phyloP scores from a whole-genome alignment of 176 grass and related monocot species.

The Bolboschoenus planiculmis region DNA sequence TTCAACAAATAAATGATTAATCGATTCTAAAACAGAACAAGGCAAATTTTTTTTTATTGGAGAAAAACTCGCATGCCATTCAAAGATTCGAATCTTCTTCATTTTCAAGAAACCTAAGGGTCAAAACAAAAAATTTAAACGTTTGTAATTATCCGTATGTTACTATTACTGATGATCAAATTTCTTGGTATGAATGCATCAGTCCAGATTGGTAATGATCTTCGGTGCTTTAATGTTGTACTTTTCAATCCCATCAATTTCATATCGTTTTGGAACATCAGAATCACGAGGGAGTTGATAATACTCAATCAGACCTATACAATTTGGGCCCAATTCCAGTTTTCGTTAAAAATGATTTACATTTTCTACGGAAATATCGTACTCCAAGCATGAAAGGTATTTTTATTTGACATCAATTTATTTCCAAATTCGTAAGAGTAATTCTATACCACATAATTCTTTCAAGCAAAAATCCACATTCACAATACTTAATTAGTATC shows the following conservation, averaged over 20 bases:
- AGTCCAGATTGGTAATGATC: not conserved
- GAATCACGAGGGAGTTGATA: not conserved
- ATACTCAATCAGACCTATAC: not conserved
- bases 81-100: not conserved
- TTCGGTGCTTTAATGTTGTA: not conserved
- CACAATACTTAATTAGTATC: not conserved
- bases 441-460: not conserved
- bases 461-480: not conserved
- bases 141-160: not conserved
- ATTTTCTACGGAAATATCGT: not conserved
- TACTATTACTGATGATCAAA: not conserved
- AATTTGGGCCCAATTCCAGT: not conserved
- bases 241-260: not conserved
- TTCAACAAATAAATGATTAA: no score
- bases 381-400: not conserved
- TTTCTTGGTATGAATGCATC: not conserved
- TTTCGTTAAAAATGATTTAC: not conserved
- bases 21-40: not conserved
- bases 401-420: not conserved
- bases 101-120: not conserved
- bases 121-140: not conserved
- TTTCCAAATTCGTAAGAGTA: not conserved
- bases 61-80: not conserved
- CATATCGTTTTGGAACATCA: not conserved
- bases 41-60: not conserved